Evolutionary conservation across 257 asterid species (phyloP).

Genomic region (Fraxinus excelsior): DNA sequence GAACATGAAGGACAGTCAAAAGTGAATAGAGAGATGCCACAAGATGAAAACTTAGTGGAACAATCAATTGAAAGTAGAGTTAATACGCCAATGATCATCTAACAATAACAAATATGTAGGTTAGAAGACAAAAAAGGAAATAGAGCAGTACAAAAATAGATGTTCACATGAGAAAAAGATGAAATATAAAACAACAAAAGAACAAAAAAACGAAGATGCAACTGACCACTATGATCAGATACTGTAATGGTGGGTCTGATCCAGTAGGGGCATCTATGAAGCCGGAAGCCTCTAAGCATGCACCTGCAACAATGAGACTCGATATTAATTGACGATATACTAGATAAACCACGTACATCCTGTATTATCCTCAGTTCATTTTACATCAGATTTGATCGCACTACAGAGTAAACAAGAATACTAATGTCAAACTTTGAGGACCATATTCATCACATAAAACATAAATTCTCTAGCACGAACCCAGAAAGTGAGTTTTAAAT

Average conservation of each 20-base stretch:
- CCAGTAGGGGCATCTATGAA: conserved; percentile 96
- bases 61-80: neutral
- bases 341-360: conserved; percentile 14
- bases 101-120: neutral
- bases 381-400: neutral
- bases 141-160: neutral
- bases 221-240: conserved; percentile 82
- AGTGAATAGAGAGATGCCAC: neutral
- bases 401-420: conserved; percentile 9
- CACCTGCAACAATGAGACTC: conserved; percentile 59
- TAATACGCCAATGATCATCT: neutral
- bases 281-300: conserved; percentile 96
- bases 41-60: neutral
- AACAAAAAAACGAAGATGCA: neutral
- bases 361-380: conserved; percentile 19
- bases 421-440: conserved; percentile 12
- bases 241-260: conserved; percentile 87
- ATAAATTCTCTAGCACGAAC: neutral
- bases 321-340: conserved; percentile 9
- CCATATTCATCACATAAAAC: conserved; percentile 15
- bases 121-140: neutral
- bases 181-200: neutral
- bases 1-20: neutral
- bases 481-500: neutral
- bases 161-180: neutral